Evolutionary conservation across 352 stramenopile genomes (phyloP), one percentile per base, ranked within the genome.

Genomic region (Pythium guiyangense): DNA sequence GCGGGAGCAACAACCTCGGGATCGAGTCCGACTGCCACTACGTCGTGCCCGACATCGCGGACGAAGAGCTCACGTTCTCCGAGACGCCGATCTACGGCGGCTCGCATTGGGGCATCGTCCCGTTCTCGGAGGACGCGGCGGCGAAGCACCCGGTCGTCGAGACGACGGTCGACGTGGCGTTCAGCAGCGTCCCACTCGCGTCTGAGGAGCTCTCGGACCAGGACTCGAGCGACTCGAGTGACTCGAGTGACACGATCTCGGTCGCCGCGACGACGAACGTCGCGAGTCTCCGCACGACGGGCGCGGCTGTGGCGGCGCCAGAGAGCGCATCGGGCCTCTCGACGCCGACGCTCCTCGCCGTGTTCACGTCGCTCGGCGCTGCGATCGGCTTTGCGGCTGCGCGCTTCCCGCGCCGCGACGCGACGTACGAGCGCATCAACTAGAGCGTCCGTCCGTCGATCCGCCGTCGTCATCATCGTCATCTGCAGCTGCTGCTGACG

Each of bases 1-100:
- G n/a, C n/a, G n/a, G n/a, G n/a, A n/a, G 79, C 22, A 97, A 98
- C 88, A 96, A 97, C 62, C 68, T 97, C 8, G 81, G 69, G 14
- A 93, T 97, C 22, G 90, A 97, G 56, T 62, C 61, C 17, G 70
- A 94, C 67, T 97, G 89, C 73, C 74, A 83, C 65, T 96, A 81
- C 68, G 87, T 88, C 50, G 66, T 84, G 18, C 85, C 84, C 0
- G 73, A 84, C 59, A 70, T 76, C 9, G 54, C 54, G 18, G 74
- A 87, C 48, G 74, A 87, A 47, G 63, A 79, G 64, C 66, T 87
- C 5, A 68, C 77, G 29, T 84, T 82, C 59, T 70, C 74, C 9
- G 64, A 85, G 69, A 74, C 54, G 22, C 75, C 77, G n/a, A 69
- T 84, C 25, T 86, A 88, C 45, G 77, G 77, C 12, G 75, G 75